phyloP scores from a whole-genome alignment of 352 stramenopile species.

The Phytophthora quininea region DNA sequence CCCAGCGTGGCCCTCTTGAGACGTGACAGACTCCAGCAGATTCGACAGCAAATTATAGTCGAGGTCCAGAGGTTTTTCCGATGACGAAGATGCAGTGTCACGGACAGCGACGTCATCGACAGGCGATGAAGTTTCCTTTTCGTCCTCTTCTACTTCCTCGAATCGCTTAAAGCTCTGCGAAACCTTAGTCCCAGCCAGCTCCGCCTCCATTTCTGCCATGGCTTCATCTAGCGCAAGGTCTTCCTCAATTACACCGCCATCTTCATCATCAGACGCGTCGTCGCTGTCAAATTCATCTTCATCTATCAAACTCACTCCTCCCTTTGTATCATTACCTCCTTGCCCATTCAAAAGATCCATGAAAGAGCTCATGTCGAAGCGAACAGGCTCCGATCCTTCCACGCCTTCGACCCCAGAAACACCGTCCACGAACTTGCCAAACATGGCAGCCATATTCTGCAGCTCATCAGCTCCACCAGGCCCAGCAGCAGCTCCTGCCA shows the following conservation, averaged over 20 bases:
- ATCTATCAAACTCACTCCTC: conserved; percentile 34
- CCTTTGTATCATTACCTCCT: conserved; percentile 19
- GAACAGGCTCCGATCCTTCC: conserved; percentile 51
- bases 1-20: conserved; percentile 72
- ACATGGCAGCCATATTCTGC: conserved; percentile 75
- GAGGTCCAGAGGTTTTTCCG: conserved; percentile 65
- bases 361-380: conserved; percentile 74
- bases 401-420: conserved; percentile 76
- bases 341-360: conserved; percentile 64
- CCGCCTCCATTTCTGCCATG: conserved; percentile 82
- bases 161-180: conserved; percentile 60
- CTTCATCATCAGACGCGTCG: conserved; percentile 33
- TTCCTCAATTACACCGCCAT: conserved; percentile 28
- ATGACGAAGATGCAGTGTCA: conserved; percentile 26
- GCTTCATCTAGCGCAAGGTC: conserved; percentile 53
- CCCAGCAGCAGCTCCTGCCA: conserved; percentile 1
- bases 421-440: conserved; percentile 72
- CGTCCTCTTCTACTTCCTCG: conserved; percentile 24
- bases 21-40: conserved; percentile 81
- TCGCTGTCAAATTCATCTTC: conserved; percentile 40
- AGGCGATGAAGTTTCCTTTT: conserved; percentile 11
- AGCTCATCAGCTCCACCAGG: conserved; percentile 64
- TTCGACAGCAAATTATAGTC: conserved; percentile 88
- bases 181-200: conserved; percentile 60
- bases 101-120: conserved; percentile 14